Evolutionary conservation across 345 rosid genomes (phyloP).

Genomic region (Ceriops zippeliana): DNA sequence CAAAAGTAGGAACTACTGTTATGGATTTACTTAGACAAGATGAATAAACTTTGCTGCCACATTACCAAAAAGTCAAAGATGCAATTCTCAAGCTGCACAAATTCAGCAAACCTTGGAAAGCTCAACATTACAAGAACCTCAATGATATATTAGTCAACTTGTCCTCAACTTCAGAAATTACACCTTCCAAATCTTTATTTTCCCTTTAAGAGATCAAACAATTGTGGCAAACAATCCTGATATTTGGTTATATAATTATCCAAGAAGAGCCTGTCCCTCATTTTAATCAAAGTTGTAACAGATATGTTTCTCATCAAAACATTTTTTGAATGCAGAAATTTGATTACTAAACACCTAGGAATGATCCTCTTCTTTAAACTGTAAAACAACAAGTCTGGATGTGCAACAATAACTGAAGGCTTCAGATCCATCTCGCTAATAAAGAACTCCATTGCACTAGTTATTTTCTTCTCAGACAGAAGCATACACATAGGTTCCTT

Average conservation of each 20-base stretch:
- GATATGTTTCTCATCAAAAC: not conserved
- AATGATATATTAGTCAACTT: too few species aligned
- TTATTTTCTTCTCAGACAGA: slow-evolving; percentile 19
- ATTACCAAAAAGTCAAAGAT: too few species aligned
- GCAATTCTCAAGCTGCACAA: too few species aligned
- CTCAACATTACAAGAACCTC: too few species aligned
- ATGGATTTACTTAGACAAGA: too few species aligned
- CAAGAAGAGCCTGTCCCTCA: not conserved
- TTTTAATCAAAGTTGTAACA: not conserved
- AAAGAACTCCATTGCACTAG: slow-evolving; percentile 16
- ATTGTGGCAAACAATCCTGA: not conserved
- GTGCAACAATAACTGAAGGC: not conserved
- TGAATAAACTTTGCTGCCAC: too few species aligned
- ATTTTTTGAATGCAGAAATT: not conserved
- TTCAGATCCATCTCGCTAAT: slow-evolving; percentile 24
- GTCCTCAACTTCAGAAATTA: too few species aligned
- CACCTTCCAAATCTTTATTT: not conserved
- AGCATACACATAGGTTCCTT: slow-evolving; percentile 8
- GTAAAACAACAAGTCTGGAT: not conserved
- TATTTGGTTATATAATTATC: not conserved
- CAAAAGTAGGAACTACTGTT: too few species aligned
- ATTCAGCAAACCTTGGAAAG: too few species aligned
- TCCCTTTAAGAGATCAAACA: not conserved
- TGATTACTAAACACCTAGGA: slow-evolving; percentile 12
- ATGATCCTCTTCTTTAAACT: slow-evolving; percentile 26